These are phyloP conservation scores for Camelina sativa DNA, from an alignment of 345 rosid genomes.

Conservation along the genomic window DNA sequence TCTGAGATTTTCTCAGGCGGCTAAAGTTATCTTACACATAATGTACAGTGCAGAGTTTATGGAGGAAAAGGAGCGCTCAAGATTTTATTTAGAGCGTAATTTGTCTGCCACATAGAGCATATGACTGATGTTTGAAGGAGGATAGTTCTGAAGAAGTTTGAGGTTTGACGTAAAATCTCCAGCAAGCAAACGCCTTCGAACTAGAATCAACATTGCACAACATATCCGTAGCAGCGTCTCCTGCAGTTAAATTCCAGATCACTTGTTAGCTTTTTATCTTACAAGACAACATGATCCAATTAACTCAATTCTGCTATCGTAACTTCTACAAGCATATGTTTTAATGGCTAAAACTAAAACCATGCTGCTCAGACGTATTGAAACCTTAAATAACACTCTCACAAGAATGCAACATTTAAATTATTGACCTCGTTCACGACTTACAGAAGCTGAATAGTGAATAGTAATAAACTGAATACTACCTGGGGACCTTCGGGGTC, in stretches of 20 bases:
- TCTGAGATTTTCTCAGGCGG: slow-evolving; percentile 30
- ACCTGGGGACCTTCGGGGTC: slow-evolving; percentile 98
- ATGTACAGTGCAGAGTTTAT: slow-evolving; percentile 40
- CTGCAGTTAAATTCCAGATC: slow-evolving; percentile 17
- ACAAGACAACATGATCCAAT: slow-evolving; percentile 5
- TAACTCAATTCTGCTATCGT: not conserved
- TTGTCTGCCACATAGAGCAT: slow-evolving; percentile 49
- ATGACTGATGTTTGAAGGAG: slow-evolving; percentile 73
- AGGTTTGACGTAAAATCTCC: slow-evolving; percentile 75
- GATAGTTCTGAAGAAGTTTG: slow-evolving; percentile 82
- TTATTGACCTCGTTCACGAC: not conserved
- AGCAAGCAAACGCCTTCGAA: slow-evolving; percentile 69
- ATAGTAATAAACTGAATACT: slow-evolving; percentile 19
- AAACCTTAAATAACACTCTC: not conserved
- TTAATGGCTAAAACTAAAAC: not conserved
- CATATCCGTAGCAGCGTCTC: slow-evolving; percentile 43
- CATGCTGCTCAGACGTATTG: not conserved
- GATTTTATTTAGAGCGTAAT: slow-evolving; percentile 34
- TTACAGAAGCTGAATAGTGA: slow-evolving; percentile 1
- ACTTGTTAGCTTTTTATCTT: slow-evolving; percentile 7
- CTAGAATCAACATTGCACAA: slow-evolving; percentile 45
- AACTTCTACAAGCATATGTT: slow-evolving; percentile 9
- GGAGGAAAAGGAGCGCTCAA: slow-evolving; percentile 9
- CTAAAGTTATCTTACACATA: slow-evolving; percentile 29
- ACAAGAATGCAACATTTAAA: slow-evolving; percentile 1